phyloP scores from a whole-genome alignment of 768 basidiomycete genomes.

The Lanmaoa rubissima region DNA sequence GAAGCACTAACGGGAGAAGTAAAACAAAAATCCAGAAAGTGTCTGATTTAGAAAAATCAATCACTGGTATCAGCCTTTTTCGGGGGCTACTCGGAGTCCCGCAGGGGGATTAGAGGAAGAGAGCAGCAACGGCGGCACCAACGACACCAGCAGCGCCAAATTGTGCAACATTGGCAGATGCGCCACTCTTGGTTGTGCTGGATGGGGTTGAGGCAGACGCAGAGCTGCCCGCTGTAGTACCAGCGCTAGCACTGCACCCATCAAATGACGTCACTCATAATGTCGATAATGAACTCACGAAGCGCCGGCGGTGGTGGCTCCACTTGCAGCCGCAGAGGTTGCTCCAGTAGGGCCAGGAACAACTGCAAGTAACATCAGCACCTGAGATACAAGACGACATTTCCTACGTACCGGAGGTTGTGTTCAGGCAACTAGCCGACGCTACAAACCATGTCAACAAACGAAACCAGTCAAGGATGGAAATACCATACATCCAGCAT shows the following conservation, averaged over 20 bases:
- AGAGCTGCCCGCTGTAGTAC: not conserved
- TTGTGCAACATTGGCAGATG: conserved; percentile 42
- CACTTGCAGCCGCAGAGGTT: not conserved
- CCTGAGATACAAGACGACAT: conserved; percentile 7
- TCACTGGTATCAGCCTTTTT: conserved; percentile 22
- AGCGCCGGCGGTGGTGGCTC: not conserved
- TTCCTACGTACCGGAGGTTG: conserved; percentile 24
- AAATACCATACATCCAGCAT: conserved; percentile 46
- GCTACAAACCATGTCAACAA: conserved; percentile 28
- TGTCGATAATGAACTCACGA: conserved; percentile 18
- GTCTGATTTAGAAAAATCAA: conserved; percentile 16
- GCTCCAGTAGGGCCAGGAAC: conserved; percentile 21
- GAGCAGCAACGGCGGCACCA: conserved; percentile 37
- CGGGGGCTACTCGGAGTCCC: not conserved
- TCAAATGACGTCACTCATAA: conserved; percentile 11
- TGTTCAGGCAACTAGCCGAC: conserved; percentile 29
- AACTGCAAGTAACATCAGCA: conserved; percentile 20
- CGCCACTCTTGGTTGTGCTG: conserved; percentile 32
- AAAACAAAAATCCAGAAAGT: conserved; percentile 8
- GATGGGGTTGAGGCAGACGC: conserved; percentile 23
- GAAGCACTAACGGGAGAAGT: conserved; percentile 6
- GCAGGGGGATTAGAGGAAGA: conserved; percentile 34
- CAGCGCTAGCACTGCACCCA: not conserved
- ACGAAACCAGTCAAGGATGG: not conserved
- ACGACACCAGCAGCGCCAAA: conserved; percentile 42